Base-by-base conservation (phyloP, 257 asterid genomes). In the Hygrophila difformis region DNA sequence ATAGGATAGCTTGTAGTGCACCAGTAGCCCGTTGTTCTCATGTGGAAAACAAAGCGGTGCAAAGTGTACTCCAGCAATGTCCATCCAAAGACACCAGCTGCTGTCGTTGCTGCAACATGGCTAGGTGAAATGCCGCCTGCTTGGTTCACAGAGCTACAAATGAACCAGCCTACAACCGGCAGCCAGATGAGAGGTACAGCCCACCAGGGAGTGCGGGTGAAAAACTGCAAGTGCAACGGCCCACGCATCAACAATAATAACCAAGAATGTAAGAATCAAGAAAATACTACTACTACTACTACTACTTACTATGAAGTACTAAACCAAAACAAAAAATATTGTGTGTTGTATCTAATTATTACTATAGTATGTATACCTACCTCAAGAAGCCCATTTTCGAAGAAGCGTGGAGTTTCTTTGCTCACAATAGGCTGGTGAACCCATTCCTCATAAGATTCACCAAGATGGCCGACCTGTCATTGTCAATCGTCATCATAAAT, bases 381-480 rank as follows among this genome's bases (percentile, higher is more conserved):
- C 94, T 84, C 94, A 50, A 62, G 18, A n/a, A 77, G 23, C 20
- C 46, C 70, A 47, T 57, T 84, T 20, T 45, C 44, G 49, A 77
- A 80, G 62, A 74, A 75, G 4, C 81, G 62, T 2, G 89, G 94
- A 49, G 74, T 67, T 56, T 77, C 89, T 46, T 72, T 77, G 74
- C 70, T 59, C 56, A 70, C 50, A 41, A 77, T 75, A 53, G 94
- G 85, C 39, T 69, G 77, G 60, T 83, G 93, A 66, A 81, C 81
- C 85, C 88, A 81, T 65, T 81, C 81, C 18, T 84, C 79, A 43
- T 84, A 84, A 54, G 67, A 67, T 62, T 76, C 87, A 55, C 95
- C 91, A 69, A 81, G 95, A 72, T 74, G 71, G 81, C 93, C 93
- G 54, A 78, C 93, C 91, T 84, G 31, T 8, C 19, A 56, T 39